Conservation (phyloP, 148 eudicot species). For the Limonium bicolor region DNA sequence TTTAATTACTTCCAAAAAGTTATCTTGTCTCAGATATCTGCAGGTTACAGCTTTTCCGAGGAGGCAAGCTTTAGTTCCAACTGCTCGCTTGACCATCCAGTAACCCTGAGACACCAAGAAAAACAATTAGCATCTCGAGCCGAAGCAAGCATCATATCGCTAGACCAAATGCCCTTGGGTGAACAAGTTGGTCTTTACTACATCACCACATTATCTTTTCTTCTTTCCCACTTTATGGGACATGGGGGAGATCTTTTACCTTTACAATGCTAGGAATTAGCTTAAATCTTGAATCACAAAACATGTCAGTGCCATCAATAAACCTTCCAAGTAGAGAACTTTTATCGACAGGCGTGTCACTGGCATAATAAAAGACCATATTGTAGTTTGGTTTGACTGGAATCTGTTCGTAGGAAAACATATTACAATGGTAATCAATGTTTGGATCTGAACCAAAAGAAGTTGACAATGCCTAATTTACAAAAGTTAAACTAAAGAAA, state of each 20-base stretch:
- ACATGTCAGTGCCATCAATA: slow-evolving; percentile 64
- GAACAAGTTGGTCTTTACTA: no score
- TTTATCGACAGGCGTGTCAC: slow-evolving; percentile 70
- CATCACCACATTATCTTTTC: no score
- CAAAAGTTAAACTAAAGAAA: background rate
- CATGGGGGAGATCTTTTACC: no score
- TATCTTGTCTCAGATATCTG: slow-evolving; percentile 79
- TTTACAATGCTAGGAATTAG: slow-evolving; percentile 92
- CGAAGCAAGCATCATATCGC: no score
- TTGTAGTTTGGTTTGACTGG: slow-evolving; percentile 93
- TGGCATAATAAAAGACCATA: slow-evolving; percentile 86
- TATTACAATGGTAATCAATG: background rate
- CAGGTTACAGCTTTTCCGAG: slow-evolving; percentile 96
- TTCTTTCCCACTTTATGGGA: no score
- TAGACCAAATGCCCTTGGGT: no score
- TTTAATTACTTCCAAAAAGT: slow-evolving; percentile 75
- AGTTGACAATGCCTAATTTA: no score
- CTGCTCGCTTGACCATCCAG: slow-evolving; percentile 99
- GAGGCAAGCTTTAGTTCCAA: slow-evolving; percentile 91
- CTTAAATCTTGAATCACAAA: slow-evolving; percentile 89
- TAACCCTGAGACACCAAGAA: slow-evolving; percentile 58
- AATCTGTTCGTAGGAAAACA: slow-evolving; percentile 40
- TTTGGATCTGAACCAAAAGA: background rate
- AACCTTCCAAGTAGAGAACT: slow-evolving; percentile 67
- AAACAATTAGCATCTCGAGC: slow-evolving; percentile 8